Conservation (phyloP, 1,139 yeast species). For the Lodderomyces elongisporus region DNA sequence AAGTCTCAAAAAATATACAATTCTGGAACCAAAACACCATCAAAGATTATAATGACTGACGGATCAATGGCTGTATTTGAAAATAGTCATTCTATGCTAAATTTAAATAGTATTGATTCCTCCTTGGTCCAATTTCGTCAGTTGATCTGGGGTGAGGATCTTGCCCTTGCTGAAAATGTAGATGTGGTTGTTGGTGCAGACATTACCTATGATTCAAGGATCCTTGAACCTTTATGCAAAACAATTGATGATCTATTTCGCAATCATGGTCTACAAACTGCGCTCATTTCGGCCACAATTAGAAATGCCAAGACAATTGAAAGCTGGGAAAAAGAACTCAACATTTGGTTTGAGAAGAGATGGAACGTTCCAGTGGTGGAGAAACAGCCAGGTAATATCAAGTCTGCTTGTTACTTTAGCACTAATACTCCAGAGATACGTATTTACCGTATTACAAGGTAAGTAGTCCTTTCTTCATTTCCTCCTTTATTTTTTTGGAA, state of each 20-base stretch:
- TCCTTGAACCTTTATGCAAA: constrained; percentile 51
- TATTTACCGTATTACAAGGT: constrained; percentile 27
- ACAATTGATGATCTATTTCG: constrained; percentile 42
- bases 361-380: constrained; percentile 22
- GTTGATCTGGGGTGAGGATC: constrained; percentile 51
- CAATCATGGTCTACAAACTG: constrained; percentile 27
- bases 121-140: constrained; percentile 21
- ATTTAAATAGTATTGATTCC: constrained; percentile 31
- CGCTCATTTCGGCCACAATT: constrained; percentile 66
- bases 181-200: constrained; percentile 73
- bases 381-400: constrained; percentile 17
- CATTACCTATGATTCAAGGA: constrained; percentile 71
- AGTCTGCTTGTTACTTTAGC: constrained; percentile 25
- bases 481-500: too few relatives aligned
- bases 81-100: constrained; percentile 41
- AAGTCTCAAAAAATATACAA: constrained; percentile 14
- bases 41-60: constrained; percentile 58
- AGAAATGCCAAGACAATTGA: constrained; percentile 56
- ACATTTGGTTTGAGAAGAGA: constrained; percentile 15
- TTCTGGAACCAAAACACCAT: too few relatives aligned
- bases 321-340: constrained; percentile 47
- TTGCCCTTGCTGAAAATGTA: constrained; percentile 26
- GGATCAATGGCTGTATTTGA: constrained; percentile 68
- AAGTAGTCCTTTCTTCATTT: not conserved
- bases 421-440: constrained; percentile 40